Evolutionary conservation across 2,329 filamentous ascomycete genomes (phyloP).

Genomic region (Xylaria sp.): DNA sequence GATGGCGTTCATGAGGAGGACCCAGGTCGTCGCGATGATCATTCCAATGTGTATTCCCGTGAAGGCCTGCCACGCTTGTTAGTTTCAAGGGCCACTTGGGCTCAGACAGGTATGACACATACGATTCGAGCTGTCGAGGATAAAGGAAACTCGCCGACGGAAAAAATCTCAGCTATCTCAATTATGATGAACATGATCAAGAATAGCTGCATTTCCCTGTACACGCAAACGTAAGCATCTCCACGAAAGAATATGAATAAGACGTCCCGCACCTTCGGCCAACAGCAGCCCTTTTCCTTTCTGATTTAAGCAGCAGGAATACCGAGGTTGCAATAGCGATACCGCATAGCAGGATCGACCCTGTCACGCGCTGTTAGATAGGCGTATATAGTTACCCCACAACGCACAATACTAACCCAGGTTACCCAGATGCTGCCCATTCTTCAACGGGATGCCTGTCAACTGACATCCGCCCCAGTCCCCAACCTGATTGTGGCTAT

Average conservation of each 20-base stretch:
- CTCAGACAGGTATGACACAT: constrained; percentile 52
- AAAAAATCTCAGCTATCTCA: constrained; percentile 96
- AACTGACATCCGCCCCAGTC: constrained; percentile 77
- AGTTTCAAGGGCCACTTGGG: constrained; percentile 25
- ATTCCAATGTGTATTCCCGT: constrained; percentile 90
- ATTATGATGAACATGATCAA: constrained; percentile 86
- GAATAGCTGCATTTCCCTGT: constrained; percentile 97
- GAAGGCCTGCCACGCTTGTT: constrained; percentile 71
- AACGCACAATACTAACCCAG: constrained; percentile 68
- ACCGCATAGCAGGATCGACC: constrained; percentile 86
- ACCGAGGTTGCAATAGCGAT: constrained; percentile 76
- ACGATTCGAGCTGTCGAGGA: constrained; percentile 76
- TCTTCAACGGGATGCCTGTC: constrained; percentile 77
- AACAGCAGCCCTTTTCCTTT: constrained; percentile 92
- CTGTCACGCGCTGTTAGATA: constrained; percentile 56
- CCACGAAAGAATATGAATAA: not conserved
- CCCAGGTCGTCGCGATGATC: constrained; percentile 89
- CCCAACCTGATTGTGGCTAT: constrained; percentile 68
- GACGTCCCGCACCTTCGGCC: constrained; percentile 77
- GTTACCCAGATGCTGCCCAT: constrained; percentile 77
- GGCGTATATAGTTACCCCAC: not conserved
- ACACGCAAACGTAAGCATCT: constrained; percentile 37
- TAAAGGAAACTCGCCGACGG: constrained; percentile 88
- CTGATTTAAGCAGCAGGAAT: constrained; percentile 81
- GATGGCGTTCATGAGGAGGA: constrained; percentile 88